phyloP scores from a whole-genome alignment of 495 filamentous ascomycete species.

The Wilcoxina mikolae region DNA sequence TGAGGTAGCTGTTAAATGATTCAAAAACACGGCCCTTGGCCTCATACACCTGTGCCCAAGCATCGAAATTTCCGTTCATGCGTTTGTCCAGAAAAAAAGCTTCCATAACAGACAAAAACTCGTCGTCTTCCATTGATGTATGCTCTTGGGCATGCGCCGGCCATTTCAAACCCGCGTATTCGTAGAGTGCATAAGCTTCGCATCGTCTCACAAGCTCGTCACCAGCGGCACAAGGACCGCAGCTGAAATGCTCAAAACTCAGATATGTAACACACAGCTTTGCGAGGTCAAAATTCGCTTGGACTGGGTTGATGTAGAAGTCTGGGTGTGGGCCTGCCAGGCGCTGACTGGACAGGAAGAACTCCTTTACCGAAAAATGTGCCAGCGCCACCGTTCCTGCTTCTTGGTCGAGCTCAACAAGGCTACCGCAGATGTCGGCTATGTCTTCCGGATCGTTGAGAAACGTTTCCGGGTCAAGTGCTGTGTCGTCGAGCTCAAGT shows the following conservation, averaged over 20 bases:
- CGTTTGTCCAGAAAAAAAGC: neutral
- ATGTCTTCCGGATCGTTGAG: neutral
- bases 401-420: neutral
- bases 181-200: neutral
- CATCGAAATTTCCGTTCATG: neutral
- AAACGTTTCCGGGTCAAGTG: neutral
- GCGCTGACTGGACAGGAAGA: no score
- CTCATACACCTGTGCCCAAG: neutral
- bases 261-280: no score
- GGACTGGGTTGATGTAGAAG: no score
- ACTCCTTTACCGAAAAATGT: constrained; percentile 1
- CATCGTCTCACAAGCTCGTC: neutral
- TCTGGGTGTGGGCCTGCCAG: no score
- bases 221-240: neutral
- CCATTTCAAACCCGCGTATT: neutral
- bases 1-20: neutral
- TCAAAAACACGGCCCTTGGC: neutral
- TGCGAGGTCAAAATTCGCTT: no score
- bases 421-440: neutral
- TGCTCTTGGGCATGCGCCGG: neutral
- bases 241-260: no score
- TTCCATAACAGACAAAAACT: neutral
- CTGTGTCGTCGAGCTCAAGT: neutral
- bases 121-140: neutral
- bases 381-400: neutral